Percentiles rank a stretch among this genome's conserved stretches.
These are phyloP conservation scores for Aspergillus jensenii DNA, from an alignment of 2,329 filamentous ascomycete species.

Conservation along the genomic window DNA sequence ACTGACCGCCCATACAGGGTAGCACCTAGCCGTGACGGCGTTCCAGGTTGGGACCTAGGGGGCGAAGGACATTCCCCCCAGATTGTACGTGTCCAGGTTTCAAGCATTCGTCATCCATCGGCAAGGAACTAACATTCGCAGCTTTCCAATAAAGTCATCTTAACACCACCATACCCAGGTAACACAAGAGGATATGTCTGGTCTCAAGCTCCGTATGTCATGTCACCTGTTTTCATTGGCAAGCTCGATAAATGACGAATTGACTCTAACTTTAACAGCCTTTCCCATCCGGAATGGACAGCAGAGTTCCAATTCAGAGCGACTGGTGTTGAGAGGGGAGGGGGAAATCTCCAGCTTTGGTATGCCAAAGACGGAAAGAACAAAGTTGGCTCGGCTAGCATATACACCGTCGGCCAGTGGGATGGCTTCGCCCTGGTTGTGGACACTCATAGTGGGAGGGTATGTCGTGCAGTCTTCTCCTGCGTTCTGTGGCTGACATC, in stretches of 20 bases:
- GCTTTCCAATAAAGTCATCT: constrained; percentile 86
- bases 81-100: constrained; percentile 38
- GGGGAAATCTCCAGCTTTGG: constrained; percentile 93
- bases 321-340: constrained; percentile 78
- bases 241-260: neutral
- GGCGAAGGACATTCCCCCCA: constrained; percentile 58
- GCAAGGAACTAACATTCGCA: constrained; percentile 23
- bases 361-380: constrained; percentile 69
- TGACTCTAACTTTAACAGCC: constrained; percentile 28
- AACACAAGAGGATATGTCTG: constrained; percentile 82
- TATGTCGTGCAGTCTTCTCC: constrained; percentile 26
- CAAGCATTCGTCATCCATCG: neutral
- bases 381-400: constrained; percentile 68
- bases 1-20: constrained; percentile 49
- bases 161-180: constrained; percentile 85
- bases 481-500: constrained; percentile 2
- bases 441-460: constrained; percentile 74
- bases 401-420: constrained; percentile 82
- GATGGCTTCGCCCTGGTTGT: constrained; percentile 88
- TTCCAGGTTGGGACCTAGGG: constrained; percentile 57
- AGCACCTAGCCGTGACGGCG: constrained; percentile 52
- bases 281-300: constrained; percentile 68
- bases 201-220: constrained; percentile 60
- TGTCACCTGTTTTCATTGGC: constrained; percentile 14
- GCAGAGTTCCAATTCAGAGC: constrained; percentile 85